Evolutionary conservation across 352 stramenopile species (phyloP).

Genomic region (Globisporangium radiosum): DNA sequence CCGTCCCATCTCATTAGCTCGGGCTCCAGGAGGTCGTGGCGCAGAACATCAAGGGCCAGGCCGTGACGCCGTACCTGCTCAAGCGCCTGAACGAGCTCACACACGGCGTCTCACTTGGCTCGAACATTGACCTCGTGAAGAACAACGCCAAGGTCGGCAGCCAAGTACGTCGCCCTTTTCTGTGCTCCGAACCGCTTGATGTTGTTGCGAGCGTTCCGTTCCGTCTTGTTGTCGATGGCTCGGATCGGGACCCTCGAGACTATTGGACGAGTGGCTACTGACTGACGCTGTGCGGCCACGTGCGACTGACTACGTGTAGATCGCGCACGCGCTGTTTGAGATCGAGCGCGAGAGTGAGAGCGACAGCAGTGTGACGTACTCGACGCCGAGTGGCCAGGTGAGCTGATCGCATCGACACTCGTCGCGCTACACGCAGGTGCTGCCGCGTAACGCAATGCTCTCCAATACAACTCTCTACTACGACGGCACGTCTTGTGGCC

Average conservation of each 20-base stretch:
- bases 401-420: conserved; percentile 13
- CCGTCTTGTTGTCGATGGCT: no score
- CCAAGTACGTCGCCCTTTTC: conserved; percentile 51
- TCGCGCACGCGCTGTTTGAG: conserved; percentile 57
- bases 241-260: no score
- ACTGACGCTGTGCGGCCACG: not conserved
- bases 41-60: conserved; percentile 89
- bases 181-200: not conserved
- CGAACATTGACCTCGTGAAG: conserved; percentile 96
- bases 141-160: conserved; percentile 95
- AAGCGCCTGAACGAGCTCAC: conserved; percentile 93
- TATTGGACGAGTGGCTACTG: conserved; percentile 1
- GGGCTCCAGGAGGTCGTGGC: conserved; percentile 81
- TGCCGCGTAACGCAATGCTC: not conserved
- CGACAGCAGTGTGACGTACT: conserved; percentile 25
- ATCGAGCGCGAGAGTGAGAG: conserved; percentile 27
- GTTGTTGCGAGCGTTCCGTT: no score
- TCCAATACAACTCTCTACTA: not conserved
- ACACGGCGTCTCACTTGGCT: conserved; percentile 84
- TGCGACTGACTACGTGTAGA: conserved; percentile 19
- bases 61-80: conserved; percentile 90
- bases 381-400: conserved; percentile 40
- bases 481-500: no score
- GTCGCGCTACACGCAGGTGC: not conserved
- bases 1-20: conserved; percentile 14